These are phyloP conservation scores for Myxozyma nipponensis DNA, from an alignment of 805 yeast species.

Conservation along the genomic window DNA sequence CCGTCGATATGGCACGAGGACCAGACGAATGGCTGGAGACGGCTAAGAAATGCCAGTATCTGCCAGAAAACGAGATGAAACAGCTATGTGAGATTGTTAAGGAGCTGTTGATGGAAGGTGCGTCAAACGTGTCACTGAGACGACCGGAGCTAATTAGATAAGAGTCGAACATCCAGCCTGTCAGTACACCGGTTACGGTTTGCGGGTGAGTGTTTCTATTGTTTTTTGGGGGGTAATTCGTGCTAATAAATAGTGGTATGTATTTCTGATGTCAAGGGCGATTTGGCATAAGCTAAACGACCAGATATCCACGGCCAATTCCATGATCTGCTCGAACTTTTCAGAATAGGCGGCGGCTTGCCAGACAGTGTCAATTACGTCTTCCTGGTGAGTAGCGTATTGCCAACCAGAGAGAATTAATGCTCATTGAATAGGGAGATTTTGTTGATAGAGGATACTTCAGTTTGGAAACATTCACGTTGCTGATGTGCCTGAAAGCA, in stretches of 20 bases:
- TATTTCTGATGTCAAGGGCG: background rate
- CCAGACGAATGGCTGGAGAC: conserved; percentile 97
- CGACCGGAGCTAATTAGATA: no score
- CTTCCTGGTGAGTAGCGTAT: conserved; percentile 46
- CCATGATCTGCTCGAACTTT: conserved; percentile 86
- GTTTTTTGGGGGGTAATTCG: background rate
- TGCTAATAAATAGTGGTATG: background rate
- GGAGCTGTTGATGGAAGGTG: conserved; percentile 81
- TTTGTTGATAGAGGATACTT: conserved; percentile 98
- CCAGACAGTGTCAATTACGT: conserved; percentile 80
- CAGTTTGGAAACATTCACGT: conserved; percentile 87
- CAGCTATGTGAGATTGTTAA: conserved; percentile 93
- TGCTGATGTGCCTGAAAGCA: conserved; percentile 89
- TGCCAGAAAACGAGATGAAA: conserved; percentile 92
- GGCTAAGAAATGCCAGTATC: conserved; percentile 80
- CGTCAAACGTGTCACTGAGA: no score
- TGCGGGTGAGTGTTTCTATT: conserved; percentile 48
- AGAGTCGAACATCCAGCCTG: conserved; percentile 92
- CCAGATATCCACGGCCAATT: conserved; percentile 94
- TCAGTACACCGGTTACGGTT: conserved; percentile 87
- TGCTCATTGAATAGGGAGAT: conserved; percentile 53
- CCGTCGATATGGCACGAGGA: conserved; percentile 44
- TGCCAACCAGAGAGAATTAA: background rate
- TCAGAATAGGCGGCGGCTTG: conserved; percentile 87
- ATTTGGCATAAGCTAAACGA: background rate